Evolutionary conservation across 257 asterid species (phyloP).

Genomic region (Forsythia suspensa): DNA sequence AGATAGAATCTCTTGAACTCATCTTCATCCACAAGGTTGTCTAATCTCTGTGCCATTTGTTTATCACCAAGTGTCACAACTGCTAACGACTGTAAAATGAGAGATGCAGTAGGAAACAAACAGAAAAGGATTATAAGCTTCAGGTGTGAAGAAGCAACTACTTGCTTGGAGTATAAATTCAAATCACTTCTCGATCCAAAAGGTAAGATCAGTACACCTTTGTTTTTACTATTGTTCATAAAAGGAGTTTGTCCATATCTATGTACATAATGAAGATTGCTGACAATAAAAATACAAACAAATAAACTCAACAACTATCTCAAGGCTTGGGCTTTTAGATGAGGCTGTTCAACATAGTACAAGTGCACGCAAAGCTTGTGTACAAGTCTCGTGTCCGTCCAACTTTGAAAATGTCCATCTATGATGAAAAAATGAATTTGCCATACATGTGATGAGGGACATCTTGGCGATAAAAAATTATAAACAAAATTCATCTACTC

Average conservation of each 20-base stretch:
- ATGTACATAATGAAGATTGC: not conserved
- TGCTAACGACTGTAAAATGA: constrained; percentile 66
- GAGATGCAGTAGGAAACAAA: constrained; percentile 7
- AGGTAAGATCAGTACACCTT: not conserved
- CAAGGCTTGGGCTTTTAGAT: not conserved
- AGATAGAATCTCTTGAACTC: constrained; percentile 97
- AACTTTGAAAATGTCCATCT: not conserved
- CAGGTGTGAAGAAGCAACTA: constrained; percentile 10
- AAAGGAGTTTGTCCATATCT: not conserved
- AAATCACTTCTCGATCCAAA: constrained; percentile 9
- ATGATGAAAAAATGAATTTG: not conserved
- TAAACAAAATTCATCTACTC: not conserved
- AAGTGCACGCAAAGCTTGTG: not conserved
- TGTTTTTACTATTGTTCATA: not conserved
- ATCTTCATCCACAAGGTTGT: constrained; percentile 91
- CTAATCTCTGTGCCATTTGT: constrained; percentile 92
- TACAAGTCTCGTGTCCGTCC: not conserved
- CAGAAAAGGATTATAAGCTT: constrained; percentile 20
- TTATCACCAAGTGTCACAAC: constrained; percentile 96
- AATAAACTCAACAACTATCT: not conserved
- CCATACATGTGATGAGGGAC: not conserved
- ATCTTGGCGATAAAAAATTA: not conserved
- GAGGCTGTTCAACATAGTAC: not conserved
- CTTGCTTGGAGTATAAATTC: constrained; percentile 10
- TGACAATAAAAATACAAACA: not conserved